Evolutionary conservation across 441 rosid species (phyloP), one percentile per base, ranked within the genome.

Genomic region (Daphne laureola): DNA sequence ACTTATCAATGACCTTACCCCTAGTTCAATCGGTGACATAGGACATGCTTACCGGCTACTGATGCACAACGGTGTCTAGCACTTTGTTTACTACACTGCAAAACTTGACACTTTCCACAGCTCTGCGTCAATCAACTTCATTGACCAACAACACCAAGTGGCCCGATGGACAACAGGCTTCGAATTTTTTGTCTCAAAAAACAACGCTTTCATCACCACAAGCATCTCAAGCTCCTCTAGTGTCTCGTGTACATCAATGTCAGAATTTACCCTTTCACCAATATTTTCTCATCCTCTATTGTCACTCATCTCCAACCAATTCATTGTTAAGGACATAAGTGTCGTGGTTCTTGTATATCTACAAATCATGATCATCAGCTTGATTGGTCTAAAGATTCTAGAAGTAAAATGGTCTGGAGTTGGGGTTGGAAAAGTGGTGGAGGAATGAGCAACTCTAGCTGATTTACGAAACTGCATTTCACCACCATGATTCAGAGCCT

Each of bases 61-160:
- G 15, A 87, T 87, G 96, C 97, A 90, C 73, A 87, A 90, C 60
- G 87, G 97, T 6, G 97, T 96, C 14, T 90, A 96, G 97, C 86
- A 77, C 14, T 87, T 94, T 0, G 72, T 90, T 25, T 87, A 90
- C 60, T 90, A 96, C 46, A 76, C 87, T 46, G 87, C 96, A 17
- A 87, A 85, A 42, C 78, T 90, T 0, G 97, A 90, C 26, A 86
- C 96, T 0, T 90, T 87, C 58, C 78, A 86, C 2, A 94, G 94
- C 15, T 78, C 97, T 9, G 96, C 96, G 46, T 96, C 96, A 0
- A 90, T 87, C 50, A 87, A 90, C 71, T 80, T 87, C 14, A 90
- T 96, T 0, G 92, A 90, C 46, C 67, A 92, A 17, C 95, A 85
- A 41, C 98, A 87, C 68, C 96, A 87, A 43, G 95, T 87, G 73